Conservation (phyloP, 1,139 yeast genomes). For the Zygosaccharomyces pseudobailii region DNA sequence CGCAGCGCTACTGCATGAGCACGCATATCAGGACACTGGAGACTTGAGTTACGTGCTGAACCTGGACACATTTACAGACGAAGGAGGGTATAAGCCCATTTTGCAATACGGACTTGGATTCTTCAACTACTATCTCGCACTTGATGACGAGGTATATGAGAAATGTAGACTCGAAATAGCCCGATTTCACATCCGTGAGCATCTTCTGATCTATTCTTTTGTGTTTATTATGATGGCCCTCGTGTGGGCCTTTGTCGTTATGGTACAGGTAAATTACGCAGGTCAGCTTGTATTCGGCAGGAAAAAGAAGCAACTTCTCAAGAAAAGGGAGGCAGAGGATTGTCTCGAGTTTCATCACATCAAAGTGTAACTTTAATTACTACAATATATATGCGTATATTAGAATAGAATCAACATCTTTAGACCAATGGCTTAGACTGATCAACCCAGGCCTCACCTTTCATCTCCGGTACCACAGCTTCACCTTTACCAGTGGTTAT, state of each 20-base stretch:
- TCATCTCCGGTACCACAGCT: slow-evolving; percentile 65
- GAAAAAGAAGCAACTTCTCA: slow-evolving; percentile 6
- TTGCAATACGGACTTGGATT: slow-evolving; percentile 33
- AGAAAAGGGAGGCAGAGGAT: slow-evolving; percentile 16
- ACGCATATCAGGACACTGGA: slow-evolving; percentile 32
- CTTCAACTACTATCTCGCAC: slow-evolving; percentile 30
- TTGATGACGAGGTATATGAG: slow-evolving; percentile 21
- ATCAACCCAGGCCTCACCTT: slow-evolving; percentile 27
- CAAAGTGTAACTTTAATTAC: slow-evolving; percentile 12
- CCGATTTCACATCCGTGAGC: slow-evolving; percentile 23
- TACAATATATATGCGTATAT: not conserved
- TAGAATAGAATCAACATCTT: not conserved
- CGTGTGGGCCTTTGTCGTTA: slow-evolving; percentile 16
- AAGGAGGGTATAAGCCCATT: slow-evolving; percentile 31
- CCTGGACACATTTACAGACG: slow-evolving; percentile 24
- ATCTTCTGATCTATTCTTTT: slow-evolving; percentile 20
- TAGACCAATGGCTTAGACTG: not conserved
- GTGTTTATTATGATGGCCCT: slow-evolving; percentile 13
- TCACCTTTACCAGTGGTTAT: slow-evolving; percentile 57
- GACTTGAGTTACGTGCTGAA: slow-evolving; percentile 28
- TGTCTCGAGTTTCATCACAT: slow-evolving; percentile 19
- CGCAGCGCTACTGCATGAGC: slow-evolving; percentile 36
- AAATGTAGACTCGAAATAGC: slow-evolving; percentile 16
- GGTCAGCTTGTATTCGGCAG: slow-evolving; percentile 8
- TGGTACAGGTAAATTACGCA: slow-evolving; percentile 9